A percentile compares a stretch with the other conserved stretches of the same genome.
Conservation (phyloP, 495 filamentous ascomycete species). For the Monascus purpureus region DNA sequence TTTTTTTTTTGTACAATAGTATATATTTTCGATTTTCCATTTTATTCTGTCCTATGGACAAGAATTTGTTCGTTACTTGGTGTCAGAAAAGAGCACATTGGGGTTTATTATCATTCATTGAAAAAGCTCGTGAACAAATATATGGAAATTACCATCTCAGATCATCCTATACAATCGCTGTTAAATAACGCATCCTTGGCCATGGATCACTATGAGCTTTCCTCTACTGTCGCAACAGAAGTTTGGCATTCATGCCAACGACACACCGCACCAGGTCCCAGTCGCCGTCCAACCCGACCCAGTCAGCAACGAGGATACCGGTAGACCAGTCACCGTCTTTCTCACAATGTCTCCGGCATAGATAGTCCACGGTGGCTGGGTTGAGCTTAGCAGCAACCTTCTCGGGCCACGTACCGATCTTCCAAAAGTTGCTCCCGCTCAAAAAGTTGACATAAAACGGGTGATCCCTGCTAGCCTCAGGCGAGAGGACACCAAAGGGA, state of each 20-base stretch:
- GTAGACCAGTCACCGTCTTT: conserved; percentile 61
- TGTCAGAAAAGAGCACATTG: too few relatives aligned
- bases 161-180: too few relatives aligned
- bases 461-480: conserved; percentile 21
- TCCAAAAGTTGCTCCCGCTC: conserved; percentile 87
- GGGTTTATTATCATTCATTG: too few relatives aligned
- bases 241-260: conserved; percentile 77
- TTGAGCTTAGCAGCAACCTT: conserved; percentile 85
- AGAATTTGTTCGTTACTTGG: too few relatives aligned
- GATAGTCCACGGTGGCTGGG: conserved; percentile 67
- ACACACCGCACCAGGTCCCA: conserved; percentile 88
- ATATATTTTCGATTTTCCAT: conserved; percentile 12
- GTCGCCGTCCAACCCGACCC: conserved; percentile 78
- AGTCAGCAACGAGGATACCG: conserved; percentile 88
- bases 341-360: conserved; percentile 53
- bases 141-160: too few relatives aligned
- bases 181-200: too few relatives aligned
- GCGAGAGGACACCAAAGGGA: conserved; percentile 24
- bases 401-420: conserved; percentile 81
- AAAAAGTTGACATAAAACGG: conserved; percentile 89
- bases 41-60: conserved; percentile 7
- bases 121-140: too few relatives aligned
- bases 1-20: conserved; percentile 26
- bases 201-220: conserved; percentile 2
- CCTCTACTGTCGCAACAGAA: conserved; percentile 39